Percentiles rank a stretch among this genome's conserved stretches.
Evolutionary conservation across 129 eudicot genomes (phyloP).

Genomic region (Chrysanthemum makinoi): DNA sequence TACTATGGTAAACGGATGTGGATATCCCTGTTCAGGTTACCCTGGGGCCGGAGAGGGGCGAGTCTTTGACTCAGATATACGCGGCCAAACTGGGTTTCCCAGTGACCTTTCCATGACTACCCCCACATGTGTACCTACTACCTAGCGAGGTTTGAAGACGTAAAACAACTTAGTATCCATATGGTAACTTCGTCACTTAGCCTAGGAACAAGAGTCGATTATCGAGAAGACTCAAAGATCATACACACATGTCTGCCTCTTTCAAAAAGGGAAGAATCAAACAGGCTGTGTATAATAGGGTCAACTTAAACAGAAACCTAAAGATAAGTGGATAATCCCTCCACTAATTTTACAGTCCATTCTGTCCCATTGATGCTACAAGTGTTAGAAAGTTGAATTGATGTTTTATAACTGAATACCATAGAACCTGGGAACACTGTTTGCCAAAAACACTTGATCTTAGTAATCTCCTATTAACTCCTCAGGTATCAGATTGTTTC

Average conservation of each 20-base stretch:
- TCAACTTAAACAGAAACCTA: slow-evolving; percentile 28
- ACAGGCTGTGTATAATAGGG: slow-evolving; percentile 13
- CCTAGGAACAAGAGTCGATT: slow-evolving; percentile 8
- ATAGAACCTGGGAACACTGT: background rate
- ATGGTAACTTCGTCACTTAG: slow-evolving; percentile 19
- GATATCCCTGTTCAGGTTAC: background rate
- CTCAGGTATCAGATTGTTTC: too few species aligned
- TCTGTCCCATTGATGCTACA: slow-evolving; percentile 33
- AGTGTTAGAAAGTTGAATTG: slow-evolving; percentile 23
- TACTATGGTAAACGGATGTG: too few species aligned
- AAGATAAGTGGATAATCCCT: slow-evolving; percentile 36
- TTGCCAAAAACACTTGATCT: too few species aligned
- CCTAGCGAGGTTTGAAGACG: too few species aligned
- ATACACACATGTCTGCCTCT: slow-evolving; percentile 18
- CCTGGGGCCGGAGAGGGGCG: too few species aligned
- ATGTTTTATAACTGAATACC: slow-evolving; percentile 12
- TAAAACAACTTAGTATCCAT: slow-evolving; percentile 10
- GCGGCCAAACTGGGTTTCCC: background rate
- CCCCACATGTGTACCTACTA: too few species aligned
- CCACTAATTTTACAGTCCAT: slow-evolving; percentile 21
- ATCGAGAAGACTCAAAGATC: slow-evolving; percentile 23
- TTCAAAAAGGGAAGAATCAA: slow-evolving; percentile 13
- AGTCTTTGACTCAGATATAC: background rate
- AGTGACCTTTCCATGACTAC: too few species aligned
- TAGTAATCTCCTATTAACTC: too few species aligned